Percentiles rank a stretch among this genome's conserved stretches.
phyloP scores from a whole-genome alignment of 1,284 basidiomycete species.

The Trichosporon coremiiforme region DNA sequence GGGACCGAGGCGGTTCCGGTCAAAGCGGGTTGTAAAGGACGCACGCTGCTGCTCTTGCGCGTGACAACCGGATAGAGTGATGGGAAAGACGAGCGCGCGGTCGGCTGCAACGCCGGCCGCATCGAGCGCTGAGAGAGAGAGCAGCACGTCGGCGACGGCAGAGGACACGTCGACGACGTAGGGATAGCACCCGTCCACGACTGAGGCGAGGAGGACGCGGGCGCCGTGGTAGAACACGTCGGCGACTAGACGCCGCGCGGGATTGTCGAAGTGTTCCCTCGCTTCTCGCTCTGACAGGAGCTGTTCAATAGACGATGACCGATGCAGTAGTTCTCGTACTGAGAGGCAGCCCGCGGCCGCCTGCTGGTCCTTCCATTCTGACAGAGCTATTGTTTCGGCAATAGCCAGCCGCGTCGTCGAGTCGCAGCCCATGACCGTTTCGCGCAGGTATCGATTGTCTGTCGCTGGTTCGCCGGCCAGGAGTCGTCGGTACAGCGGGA shows the following conservation, averaged over 20 bases:
- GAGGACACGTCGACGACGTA: conserved; percentile 36
- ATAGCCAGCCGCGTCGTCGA: conserved; percentile 69
- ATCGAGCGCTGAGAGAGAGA: conserved; percentile 58
- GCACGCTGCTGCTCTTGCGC: conserved; percentile 53
- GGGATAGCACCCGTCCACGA: conserved; percentile 37
- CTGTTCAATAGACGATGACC: conserved; percentile 62
- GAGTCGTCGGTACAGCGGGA: conserved; percentile 60
- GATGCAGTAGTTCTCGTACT: conserved; percentile 63
- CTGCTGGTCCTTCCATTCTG: conserved; percentile 65
- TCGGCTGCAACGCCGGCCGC: conserved; percentile 61
- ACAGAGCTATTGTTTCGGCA: conserved; percentile 68
- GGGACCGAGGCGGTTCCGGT: conserved; percentile 54
- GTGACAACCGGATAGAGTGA: conserved; percentile 38
- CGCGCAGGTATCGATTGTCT: conserved; percentile 62
- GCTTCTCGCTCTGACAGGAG: conserved; percentile 38
- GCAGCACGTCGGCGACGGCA: conserved; percentile 57
- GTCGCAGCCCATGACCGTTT: conserved; percentile 80
- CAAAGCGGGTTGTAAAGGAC: conserved; percentile 61
- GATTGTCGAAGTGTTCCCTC: conserved; percentile 26
- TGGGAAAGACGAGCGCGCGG: conserved; percentile 66
- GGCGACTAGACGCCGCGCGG: conserved; percentile 26
- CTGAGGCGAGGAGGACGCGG: conserved; percentile 34
- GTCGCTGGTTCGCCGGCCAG: conserved; percentile 60
- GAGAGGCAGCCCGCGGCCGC: conserved; percentile 49
- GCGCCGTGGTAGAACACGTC: conserved; percentile 37